A percentile compares a stretch with the other conserved stretches of the same genome.
These are phyloP conservation scores for Geranium rotundifolium DNA, from an alignment of 345 rosid species.

Conservation along the genomic window DNA sequence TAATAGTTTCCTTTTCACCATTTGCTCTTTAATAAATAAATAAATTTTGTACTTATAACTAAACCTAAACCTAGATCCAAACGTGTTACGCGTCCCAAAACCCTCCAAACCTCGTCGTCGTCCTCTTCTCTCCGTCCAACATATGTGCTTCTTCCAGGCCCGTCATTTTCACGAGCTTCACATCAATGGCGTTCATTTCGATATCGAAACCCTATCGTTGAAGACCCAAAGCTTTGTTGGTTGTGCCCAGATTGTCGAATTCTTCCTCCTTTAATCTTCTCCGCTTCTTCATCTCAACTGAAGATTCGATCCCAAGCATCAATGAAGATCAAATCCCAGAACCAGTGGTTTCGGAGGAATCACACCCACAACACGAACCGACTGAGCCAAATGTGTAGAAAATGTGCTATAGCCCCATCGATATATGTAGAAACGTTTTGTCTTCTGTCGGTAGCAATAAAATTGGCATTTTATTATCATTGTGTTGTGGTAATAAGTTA, in stretches of 20 bases:
- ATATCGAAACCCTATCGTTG: conserved; percentile 29
- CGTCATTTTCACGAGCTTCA: neutral
- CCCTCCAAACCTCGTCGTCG: neutral
- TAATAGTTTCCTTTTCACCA: too few species aligned
- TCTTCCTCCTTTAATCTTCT: conserved; percentile 9
- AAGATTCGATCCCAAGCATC: conserved; percentile 11
- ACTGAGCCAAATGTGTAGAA: neutral
- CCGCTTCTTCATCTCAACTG: conserved; percentile 34
- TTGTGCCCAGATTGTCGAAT: conserved; percentile 23
- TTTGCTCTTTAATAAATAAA: too few species aligned
- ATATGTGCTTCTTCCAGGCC: too few species aligned
- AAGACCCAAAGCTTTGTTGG: conserved; percentile 9
- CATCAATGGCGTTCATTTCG: conserved; percentile 33
- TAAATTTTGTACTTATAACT: too few species aligned
- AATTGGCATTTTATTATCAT: too few species aligned
- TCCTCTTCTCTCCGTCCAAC: too few species aligned
- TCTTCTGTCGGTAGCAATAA: too few species aligned
- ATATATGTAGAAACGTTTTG: too few species aligned
- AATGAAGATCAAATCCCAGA: neutral
- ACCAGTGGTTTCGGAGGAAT: conserved; percentile 6
- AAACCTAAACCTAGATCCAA: too few species aligned
- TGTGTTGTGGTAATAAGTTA: too few species aligned
- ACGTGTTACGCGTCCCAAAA: neutral
- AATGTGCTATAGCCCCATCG: too few species aligned
- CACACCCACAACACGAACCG: conserved; percentile 2